A percentile compares a stretch with the other conserved stretches of the same genome.
Conservation (phyloP, 140 eudicot genomes). For the Anethum foeniculum region DNA sequence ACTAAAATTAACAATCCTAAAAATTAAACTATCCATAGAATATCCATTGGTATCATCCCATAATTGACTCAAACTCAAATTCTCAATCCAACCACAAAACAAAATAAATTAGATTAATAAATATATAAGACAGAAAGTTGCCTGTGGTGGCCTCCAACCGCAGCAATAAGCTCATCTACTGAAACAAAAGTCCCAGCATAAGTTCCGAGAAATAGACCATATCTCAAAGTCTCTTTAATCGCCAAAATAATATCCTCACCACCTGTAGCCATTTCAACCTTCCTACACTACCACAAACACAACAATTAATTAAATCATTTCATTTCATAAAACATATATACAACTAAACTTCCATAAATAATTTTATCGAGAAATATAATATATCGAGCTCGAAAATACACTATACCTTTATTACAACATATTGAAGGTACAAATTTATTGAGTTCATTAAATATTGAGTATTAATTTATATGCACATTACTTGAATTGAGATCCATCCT, state of each 20-base stretch:
- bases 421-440: background rate
- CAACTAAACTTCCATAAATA: background rate
- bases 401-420: background rate
- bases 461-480: background rate
- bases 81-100: background rate
- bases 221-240: conserved; percentile 77
- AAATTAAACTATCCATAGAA: background rate
- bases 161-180: conserved; percentile 78
- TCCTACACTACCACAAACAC: conserved; percentile 37
- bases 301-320: background rate
- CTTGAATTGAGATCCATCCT: background rate
- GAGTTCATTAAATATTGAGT: background rate
- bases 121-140: conserved; percentile 17
- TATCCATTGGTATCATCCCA: background rate
- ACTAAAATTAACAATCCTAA: background rate
- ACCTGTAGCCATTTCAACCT: conserved; percentile 62
- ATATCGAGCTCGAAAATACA: conserved; percentile 7
- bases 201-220: conserved; percentile 89
- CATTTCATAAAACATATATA: background rate
- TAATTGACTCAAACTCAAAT: background rate
- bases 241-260: conserved; percentile 70
- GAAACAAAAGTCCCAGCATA: conserved; percentile 97
- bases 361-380: background rate
- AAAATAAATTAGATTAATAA: conserved; percentile 2
- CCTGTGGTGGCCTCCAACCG: conserved; percentile 85